These are phyloP conservation scores for Pontederia paniculata DNA, from an alignment of 176 grass and related monocot species.

Conservation along the genomic window DNA sequence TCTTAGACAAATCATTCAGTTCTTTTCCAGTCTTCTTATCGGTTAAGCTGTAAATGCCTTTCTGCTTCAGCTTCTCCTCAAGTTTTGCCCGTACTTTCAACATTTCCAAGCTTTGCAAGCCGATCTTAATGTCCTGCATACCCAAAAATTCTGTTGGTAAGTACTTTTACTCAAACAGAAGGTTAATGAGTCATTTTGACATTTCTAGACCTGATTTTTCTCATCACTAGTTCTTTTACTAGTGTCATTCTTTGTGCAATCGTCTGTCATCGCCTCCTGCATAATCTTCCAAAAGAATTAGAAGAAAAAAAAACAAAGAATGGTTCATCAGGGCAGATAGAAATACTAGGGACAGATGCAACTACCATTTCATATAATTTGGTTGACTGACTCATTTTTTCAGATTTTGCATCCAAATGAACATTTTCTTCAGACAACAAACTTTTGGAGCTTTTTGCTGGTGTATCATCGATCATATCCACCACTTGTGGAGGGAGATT, in stretches of 20 bases:
- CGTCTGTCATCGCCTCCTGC: conserved; percentile 29
- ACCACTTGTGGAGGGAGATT: conserved; percentile 15
- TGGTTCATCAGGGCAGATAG: too few species aligned
- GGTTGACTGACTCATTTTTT: background rate
- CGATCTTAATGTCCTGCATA: conserved; percentile 38
- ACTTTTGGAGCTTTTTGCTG: conserved; percentile 2
- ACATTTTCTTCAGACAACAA: background rate
- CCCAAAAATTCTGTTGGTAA: conserved; percentile 6
- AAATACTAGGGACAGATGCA: background rate
- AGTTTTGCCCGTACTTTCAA: conserved; percentile 81
- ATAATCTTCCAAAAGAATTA: background rate
- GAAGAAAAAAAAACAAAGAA: background rate
- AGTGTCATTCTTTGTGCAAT: conserved; percentile 15
- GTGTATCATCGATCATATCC: conserved; percentile 4
- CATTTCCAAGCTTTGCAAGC: conserved; percentile 71
- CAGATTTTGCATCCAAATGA: background rate
- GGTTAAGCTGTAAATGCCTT: conserved; percentile 56
- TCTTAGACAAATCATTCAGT: conserved; percentile 22
- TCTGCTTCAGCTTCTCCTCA: conserved; percentile 78
- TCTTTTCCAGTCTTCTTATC: conserved; percentile 30
- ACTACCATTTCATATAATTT: conserved; percentile 4
- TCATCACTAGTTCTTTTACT: conserved; percentile 22
- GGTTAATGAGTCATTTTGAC: conserved; percentile 10
- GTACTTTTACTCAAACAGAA: background rate
- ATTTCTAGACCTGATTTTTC: conserved; percentile 33